Evolutionary conservation across 208 protist species (phyloP), one percentile per base, ranked within the genome.

Genomic region (Herpetomonas tarakana): DNA sequence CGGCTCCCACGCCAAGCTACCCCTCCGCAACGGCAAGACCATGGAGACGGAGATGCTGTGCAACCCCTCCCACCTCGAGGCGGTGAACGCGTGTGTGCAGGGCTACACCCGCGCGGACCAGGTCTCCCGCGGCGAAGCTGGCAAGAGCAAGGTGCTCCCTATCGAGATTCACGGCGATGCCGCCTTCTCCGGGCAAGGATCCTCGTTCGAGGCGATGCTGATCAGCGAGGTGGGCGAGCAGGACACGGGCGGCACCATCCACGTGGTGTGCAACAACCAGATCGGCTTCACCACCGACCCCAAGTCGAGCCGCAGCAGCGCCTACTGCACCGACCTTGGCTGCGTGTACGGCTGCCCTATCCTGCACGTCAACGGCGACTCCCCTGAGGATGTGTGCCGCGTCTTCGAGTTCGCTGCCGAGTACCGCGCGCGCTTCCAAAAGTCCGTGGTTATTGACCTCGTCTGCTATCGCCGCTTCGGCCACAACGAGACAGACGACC

Each of bases 261-360:
- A 99, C 78, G 86, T 99, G 25, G 92, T 99, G 47, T 96, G 98
- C 49, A 99, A 99, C 84, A 99, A 99, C 75, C 98, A 99, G 85
- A 98, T 99, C 76, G 97, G 97, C 68, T 99, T 99, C 82, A 99
- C 98, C 26, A 99, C 98, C 0, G 96, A 99, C 79, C 97, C 98
- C 28, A 90, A 83, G 56, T 87, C 73, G 49, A 91, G 91, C 39
- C 93, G 98, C 25, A 98, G 97, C 30, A 98, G 97, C 30, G 84
- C 96, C 3, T 99, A 99, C 78, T 98, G 94, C 74, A 98, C 97
- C 16, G 98, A 99, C 68, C 78, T 99, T 31, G 98, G 92, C 14
- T 98, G 98, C 70, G 86, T 88, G 27, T 90, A 88, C 76, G 75
- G 76, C 58, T 96, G 91, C 59, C 98, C 98, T 9, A 94, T 99